Evolutionary conservation across 345 rosid species (phyloP).

Genomic region (Hevea brasiliensis): DNA sequence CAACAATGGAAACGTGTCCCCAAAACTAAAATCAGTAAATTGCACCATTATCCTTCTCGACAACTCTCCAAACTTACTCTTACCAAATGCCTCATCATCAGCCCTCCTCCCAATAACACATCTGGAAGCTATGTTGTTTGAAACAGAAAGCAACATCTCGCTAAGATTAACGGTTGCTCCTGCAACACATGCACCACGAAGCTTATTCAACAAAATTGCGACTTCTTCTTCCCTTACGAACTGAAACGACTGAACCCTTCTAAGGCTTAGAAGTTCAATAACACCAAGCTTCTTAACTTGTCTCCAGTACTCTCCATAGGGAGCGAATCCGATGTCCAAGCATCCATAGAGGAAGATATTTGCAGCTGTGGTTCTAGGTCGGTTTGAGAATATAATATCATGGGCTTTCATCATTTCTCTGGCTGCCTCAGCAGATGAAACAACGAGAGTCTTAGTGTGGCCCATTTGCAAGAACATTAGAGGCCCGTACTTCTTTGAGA

Average conservation of each 20-base stretch:
- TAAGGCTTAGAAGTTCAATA: slow-evolving; percentile 22
- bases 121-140: slow-evolving; percentile 18
- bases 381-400: slow-evolving; percentile 19
- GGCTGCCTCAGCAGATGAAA: slow-evolving; percentile 24
- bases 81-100: slow-evolving; percentile 15
- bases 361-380: slow-evolving; percentile 14
- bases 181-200: neutral
- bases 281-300: slow-evolving; percentile 23
- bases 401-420: slow-evolving; percentile 11
- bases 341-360: slow-evolving; percentile 13
- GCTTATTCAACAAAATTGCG: slow-evolving; percentile 4
- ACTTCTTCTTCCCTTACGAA: slow-evolving; percentile 30
- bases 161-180: slow-evolving; percentile 1
- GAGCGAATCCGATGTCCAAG: slow-evolving; percentile 9
- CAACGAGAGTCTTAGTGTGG: slow-evolving; percentile 8
- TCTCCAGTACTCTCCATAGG: slow-evolving; percentile 24
- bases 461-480: slow-evolving; percentile 21
- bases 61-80: slow-evolving; percentile 16
- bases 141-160: slow-evolving; percentile 2
- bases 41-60: slow-evolving; percentile 3
- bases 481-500: slow-evolving; percentile 31
- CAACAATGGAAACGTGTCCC: slow-evolving; percentile 11
- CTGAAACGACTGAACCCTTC: slow-evolving; percentile 25
- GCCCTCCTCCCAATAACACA: slow-evolving; percentile 25
- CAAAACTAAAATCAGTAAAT: slow-evolving; percentile 9